Conservation (phyloP, 305 asterid species). For the Fraxinus latifolia region DNA sequence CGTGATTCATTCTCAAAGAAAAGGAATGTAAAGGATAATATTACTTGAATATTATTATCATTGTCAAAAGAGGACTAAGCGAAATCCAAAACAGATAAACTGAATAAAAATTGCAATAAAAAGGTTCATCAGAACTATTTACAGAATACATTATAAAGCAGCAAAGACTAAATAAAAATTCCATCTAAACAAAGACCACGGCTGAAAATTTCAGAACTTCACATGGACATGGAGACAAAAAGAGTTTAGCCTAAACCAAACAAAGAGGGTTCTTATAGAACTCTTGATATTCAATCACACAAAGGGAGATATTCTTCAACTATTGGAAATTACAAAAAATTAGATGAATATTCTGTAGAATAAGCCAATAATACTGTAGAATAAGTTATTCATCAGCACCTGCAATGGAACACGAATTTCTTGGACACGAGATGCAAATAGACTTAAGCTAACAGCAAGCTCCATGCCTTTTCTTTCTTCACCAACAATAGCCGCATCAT, state of each 20-base stretch:
- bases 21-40: conserved; percentile 20
- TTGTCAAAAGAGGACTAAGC: conserved; percentile 17
- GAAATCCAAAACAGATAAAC: conserved; percentile 4
- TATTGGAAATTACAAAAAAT: background rate
- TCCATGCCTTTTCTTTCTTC: conserved; percentile 99
- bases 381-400: conserved; percentile 44
- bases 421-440: conserved; percentile 97
- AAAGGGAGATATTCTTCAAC: background rate
- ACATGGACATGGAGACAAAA: background rate
- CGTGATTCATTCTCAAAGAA: conserved; percentile 16
- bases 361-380: background rate
- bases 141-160: conserved; percentile 9
- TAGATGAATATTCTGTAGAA: background rate
- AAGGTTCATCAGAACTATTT: conserved; percentile 17
- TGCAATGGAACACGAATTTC: conserved; percentile 97
- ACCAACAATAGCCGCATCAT: conserved; percentile 97
- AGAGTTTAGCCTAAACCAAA: background rate
- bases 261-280: background rate
- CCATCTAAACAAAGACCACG: conserved; percentile 15
- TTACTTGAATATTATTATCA: conserved; percentile 13
- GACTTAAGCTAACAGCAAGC: conserved; percentile 99
- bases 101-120: conserved; percentile 14
- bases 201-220: conserved; percentile 12
- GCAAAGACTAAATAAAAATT: conserved; percentile 16
- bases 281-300: background rate